Evolutionary conservation across 192 early-diverging fungal genomes (phyloP).

Genomic region (Rhizoclosmatium globosum): DNA sequence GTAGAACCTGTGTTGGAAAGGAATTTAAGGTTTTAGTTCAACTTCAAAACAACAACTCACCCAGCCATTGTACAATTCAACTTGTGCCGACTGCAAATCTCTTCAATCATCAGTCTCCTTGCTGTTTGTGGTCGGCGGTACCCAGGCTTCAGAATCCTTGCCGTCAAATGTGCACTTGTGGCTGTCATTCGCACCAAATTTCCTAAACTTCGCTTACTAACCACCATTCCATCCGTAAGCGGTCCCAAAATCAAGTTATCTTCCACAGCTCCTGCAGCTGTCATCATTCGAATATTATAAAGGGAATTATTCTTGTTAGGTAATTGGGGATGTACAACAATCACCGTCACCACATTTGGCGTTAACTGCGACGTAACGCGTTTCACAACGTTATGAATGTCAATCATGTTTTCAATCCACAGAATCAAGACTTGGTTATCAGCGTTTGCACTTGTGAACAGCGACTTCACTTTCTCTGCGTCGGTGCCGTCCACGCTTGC

Average conservation of each 20-base stretch:
- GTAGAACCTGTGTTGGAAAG: constrained; percentile 38
- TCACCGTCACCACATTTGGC: constrained; percentile 53
- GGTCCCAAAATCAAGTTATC: constrained; percentile 63
- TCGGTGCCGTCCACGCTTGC: background rate
- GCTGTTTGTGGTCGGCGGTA: constrained; percentile 58
- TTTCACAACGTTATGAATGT: constrained; percentile 4
- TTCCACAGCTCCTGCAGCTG: constrained; percentile 24
- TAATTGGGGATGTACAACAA: constrained; percentile 75
- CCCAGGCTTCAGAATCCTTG: constrained; percentile 58
- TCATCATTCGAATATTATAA: constrained; percentile 73
- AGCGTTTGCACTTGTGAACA: constrained; percentile 50
- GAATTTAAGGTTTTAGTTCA: no score
- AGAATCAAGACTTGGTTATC: constrained; percentile 75
- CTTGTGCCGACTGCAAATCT: constrained; percentile 48
- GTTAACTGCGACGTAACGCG: constrained; percentile 19
- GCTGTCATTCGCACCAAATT: constrained; percentile 75
- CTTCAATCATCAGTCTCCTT: constrained; percentile 53
- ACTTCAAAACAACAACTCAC: constrained; percentile 25
- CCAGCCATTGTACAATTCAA: constrained; percentile 22
- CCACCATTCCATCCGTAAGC: constrained; percentile 75
- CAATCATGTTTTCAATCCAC: constrained; percentile 73
- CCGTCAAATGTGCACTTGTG: constrained; percentile 69
- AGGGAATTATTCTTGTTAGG: constrained; percentile 58
- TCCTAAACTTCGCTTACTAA: constrained; percentile 73
- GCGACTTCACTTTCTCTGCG: background rate